Conservation (phyloP, 1,284 basidiomycete genomes). For the Ustilago shanxiensis region DNA sequence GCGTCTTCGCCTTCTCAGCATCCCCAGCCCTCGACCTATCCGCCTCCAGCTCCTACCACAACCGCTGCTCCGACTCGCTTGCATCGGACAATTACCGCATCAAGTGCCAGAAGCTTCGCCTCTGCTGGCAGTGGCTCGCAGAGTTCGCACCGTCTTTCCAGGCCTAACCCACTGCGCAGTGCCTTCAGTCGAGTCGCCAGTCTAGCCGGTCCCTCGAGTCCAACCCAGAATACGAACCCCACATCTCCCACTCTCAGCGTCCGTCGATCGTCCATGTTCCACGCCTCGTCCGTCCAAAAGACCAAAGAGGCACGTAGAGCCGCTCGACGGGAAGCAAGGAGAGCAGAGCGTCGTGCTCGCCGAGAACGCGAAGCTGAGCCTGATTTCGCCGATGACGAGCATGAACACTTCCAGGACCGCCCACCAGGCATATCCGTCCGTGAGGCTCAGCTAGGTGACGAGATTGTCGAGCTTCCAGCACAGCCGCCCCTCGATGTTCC, state of each 20-base stretch:
- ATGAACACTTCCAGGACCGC: conserved; percentile 3
- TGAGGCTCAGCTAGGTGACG: conserved; percentile 40
- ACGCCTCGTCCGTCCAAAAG: conserved; percentile 32
- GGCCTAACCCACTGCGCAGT: conserved; percentile 20
- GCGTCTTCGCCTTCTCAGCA: conserved; percentile 9
- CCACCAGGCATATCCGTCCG: conserved; percentile 7
- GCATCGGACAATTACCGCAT: conserved; percentile 29
- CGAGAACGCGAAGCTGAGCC: conserved; percentile 22
- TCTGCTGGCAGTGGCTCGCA: conserved; percentile 25
- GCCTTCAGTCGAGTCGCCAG: conserved; percentile 35
- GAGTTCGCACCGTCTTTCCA: conserved; percentile 20
- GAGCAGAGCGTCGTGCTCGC: conserved; percentile 20
- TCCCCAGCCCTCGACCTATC: conserved; percentile 23
- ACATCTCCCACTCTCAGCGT: conserved; percentile 11
- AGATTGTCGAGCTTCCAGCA: conserved; percentile 43
- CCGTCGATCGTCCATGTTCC: conserved; percentile 19
- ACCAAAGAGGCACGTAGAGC: conserved; percentile 42
- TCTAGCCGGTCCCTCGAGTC: conserved; percentile 29
- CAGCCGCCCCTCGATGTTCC: conserved; percentile 50
- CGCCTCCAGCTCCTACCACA: conserved; percentile 8
- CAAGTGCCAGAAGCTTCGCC: conserved; percentile 17
- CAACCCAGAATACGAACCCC: conserved; percentile 5
- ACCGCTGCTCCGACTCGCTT: conserved; percentile 13
- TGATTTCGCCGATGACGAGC: conserved; percentile 24
- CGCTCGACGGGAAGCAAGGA: conserved; percentile 32